Evolutionary conservation across 495 filamentous ascomycete genomes (phyloP), one percentile per base, ranked within the genome.

Genomic region (Acidomyces sp.): DNA sequence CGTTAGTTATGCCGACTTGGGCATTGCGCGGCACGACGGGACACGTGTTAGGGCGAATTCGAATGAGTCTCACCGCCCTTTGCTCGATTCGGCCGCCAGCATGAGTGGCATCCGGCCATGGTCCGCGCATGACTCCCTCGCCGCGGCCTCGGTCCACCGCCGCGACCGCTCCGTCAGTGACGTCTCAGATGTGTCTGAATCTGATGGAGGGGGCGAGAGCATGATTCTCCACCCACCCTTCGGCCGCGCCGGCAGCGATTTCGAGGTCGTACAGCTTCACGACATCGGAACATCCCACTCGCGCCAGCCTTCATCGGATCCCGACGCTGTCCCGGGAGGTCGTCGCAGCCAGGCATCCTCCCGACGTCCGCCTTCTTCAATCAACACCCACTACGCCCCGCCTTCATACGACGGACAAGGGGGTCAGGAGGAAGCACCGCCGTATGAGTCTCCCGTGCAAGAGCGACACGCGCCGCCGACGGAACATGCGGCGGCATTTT

Each of bases 21-120:
- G 90, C 22, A 72, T 92, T 34, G 86, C 83, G 6, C 69, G 85
- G 33, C 85, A 87, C 46, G 90, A 96, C 54, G 90, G 90, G 15
- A 83, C 82, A 0, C 72, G 90, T 11, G 59, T 97, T 39, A 76
- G 90, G 28, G 83, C 83, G 13, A 79, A 78, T 49, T 88, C 82
- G 34, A 67, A 67, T 17, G 85, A 88, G 45, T 83, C 79, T 26
- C 82, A 93, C 11, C 62, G 74, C 11, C 84, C 84, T 2, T 67
- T 93, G 2, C 65, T 93, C 3, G 75, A 73, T 16, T 75, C 81
- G 43, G 75, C 80, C 6, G 77, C 77, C 3, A 71, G 68, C 45
- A 78, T 82, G 47, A 16, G 43, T 6, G 53, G 45, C 19, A 49
- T 47, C 16, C 45, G 56, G 19, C 48, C 43, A 7, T 27, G 23